phyloP scores from a whole-genome alignment of 1,284 basidiomycete species.

The Pisolithus thermaeus region DNA sequence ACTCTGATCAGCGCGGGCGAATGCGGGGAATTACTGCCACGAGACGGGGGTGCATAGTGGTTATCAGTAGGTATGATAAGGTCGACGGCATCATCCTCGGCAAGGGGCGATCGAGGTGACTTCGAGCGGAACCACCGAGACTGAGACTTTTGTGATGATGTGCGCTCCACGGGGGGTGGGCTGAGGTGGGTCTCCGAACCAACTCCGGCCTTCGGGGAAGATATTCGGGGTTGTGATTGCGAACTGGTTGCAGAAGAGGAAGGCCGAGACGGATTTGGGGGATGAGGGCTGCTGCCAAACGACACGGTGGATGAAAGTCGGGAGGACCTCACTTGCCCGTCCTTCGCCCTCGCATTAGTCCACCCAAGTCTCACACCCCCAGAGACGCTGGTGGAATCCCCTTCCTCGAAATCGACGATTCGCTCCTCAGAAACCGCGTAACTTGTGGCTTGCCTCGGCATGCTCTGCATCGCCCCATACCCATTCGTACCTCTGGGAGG shows the following conservation, averaged over 20 bases:
- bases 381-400: background rate
- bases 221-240: slow-evolving; percentile 5
- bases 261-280: background rate
- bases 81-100: slow-evolving; percentile 25
- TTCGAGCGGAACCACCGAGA: slow-evolving; percentile 11
- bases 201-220: slow-evolving; percentile 5
- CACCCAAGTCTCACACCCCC: slow-evolving; percentile 3
- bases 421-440: slow-evolving; percentile 11
- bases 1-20: slow-evolving; percentile 19
- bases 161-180: slow-evolving; percentile 7
- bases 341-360: background rate
- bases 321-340: too few species aligned
- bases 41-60: slow-evolving; percentile 17
- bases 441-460: slow-evolving; percentile 3
- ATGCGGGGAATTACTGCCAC: slow-evolving; percentile 12
- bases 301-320: too few species aligned
- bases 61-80: slow-evolving; percentile 18
- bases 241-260: background rate
- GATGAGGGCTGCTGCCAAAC: too few species aligned
- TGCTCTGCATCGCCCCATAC: slow-evolving; percentile 23
- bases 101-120: slow-evolving; percentile 15
- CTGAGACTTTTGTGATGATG: slow-evolving; percentile 9
- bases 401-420: slow-evolving; percentile 5
- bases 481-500: slow-evolving; percentile 1
- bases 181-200: slow-evolving; percentile 1